phyloP scores from a whole-genome alignment of 192 early-diverging fungal species.

The Dissophora ornata region DNA sequence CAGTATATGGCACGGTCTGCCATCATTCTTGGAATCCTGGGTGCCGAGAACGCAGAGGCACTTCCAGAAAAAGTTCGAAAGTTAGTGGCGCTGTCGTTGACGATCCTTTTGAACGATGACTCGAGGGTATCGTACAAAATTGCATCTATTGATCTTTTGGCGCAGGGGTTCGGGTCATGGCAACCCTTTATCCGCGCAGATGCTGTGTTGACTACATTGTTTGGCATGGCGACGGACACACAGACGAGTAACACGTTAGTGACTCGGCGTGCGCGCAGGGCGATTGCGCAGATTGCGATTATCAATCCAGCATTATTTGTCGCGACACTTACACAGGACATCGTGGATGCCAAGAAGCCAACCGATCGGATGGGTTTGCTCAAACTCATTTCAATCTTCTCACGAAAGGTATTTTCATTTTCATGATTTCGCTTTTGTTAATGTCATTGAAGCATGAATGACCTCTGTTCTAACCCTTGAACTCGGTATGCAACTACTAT shows the following conservation, averaged over 20 bases:
- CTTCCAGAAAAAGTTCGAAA: constrained; percentile 63
- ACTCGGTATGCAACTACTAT: no score
- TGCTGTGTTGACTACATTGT: constrained; percentile 69
- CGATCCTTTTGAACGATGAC: constrained; percentile 71
- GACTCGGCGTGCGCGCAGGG: constrained; percentile 71
- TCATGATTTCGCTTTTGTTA: no score
- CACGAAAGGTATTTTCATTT: constrained; percentile 68
- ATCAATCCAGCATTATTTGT: constrained; percentile 76
- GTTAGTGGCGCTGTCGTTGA: constrained; percentile 74
- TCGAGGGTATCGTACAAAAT: constrained; percentile 61
- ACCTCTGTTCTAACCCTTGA: not conserved
- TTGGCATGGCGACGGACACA: constrained; percentile 63
- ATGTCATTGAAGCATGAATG: not conserved
- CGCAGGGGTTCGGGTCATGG: constrained; percentile 78
- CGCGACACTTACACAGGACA: constrained; percentile 78
- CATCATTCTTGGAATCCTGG: constrained; percentile 82
- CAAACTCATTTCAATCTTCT: constrained; percentile 78
- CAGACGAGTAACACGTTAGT: constrained; percentile 49
- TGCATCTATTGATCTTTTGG: constrained; percentile 78
- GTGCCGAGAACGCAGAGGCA: constrained; percentile 65
- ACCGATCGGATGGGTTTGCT: constrained; percentile 68
- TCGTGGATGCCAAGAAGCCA: constrained; percentile 71
- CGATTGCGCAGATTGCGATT: constrained; percentile 77
- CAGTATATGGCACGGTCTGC: constrained; percentile 71
- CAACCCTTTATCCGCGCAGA: constrained; percentile 76